These are phyloP conservation scores for Ophiobolus disseminans DNA, from an alignment of 2,329 filamentous ascomycete genomes.

Conservation along the genomic window DNA sequence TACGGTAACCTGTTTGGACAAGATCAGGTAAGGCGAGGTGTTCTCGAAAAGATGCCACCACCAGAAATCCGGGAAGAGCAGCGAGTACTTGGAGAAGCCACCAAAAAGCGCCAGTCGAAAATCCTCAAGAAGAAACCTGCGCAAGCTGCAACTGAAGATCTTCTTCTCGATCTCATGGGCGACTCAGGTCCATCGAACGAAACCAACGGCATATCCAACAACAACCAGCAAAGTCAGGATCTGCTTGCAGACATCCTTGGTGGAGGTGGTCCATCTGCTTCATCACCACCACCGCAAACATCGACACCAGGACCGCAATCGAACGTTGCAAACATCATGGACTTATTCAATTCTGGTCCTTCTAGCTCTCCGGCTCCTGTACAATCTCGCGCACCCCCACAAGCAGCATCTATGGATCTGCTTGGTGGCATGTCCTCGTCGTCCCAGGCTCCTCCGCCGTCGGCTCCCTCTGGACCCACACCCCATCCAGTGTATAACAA, in stretches of 20 bases:
- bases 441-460: constrained; percentile 52
- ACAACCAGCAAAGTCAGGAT: constrained; percentile 73
- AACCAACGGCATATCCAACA: constrained; percentile 62
- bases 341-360: constrained; percentile 72
- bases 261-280: constrained; percentile 61
- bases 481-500: constrained; percentile 82
- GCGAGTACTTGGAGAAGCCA: constrained; percentile 82
- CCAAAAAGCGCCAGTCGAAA: constrained; percentile 60
- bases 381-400: constrained; percentile 49
- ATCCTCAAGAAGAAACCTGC: constrained; percentile 71
- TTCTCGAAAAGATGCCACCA: constrained; percentile 96
- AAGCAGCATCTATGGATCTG: constrained; percentile 50
- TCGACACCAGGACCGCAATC: constrained; percentile 45
- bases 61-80: constrained; percentile 97
- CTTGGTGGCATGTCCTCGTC: constrained; percentile 56
- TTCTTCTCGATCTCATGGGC: constrained; percentile 91
- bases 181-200: constrained; percentile 67
- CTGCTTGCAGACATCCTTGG: constrained; percentile 91
- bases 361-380: constrained; percentile 47
- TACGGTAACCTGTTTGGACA: constrained; percentile 94
- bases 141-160: constrained; percentile 88
- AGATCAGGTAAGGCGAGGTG: constrained; percentile 84
- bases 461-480: constrained; percentile 48
- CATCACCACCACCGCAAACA: constrained; percentile 55
- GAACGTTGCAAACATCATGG: constrained; percentile 76